Evolutionary conservation across 352 stramenopile species (phyloP).

Genomic region (Phytophthora ohioensis): DNA sequence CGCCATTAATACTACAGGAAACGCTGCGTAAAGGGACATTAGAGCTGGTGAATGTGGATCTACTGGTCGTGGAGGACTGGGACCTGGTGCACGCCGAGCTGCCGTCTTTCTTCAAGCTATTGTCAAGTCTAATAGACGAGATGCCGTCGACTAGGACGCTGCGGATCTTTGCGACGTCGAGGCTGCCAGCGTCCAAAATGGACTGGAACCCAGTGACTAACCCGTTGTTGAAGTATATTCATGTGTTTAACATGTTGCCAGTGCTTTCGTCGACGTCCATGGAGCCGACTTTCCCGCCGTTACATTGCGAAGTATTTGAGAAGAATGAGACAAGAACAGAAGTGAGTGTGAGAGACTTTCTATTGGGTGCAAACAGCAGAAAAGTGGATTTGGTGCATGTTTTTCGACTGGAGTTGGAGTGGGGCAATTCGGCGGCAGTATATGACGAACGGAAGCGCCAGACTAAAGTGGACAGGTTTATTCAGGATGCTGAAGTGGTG

Average conservation of each 20-base stretch:
- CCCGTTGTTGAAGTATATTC: constrained; percentile 67
- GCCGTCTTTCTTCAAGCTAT: constrained; percentile 66
- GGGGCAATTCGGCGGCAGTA: constrained; percentile 75
- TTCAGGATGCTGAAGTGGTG: constrained; percentile 70
- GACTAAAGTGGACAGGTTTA: constrained; percentile 76
- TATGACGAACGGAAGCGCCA: constrained; percentile 83
- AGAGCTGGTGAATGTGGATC: constrained; percentile 36
- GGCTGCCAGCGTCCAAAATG: constrained; percentile 59
- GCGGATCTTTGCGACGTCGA: constrained; percentile 71
- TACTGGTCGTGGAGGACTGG: constrained; percentile 72
- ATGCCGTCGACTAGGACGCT: constrained; percentile 16
- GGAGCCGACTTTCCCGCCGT: constrained; percentile 42
- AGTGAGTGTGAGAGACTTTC: constrained; percentile 62
- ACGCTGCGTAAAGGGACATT: constrained; percentile 46
- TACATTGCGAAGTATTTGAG: constrained; percentile 68
- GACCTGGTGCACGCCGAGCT: constrained; percentile 71
- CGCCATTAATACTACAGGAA: constrained; percentile 55
- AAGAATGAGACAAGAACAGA: background rate
- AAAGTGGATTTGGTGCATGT: constrained; percentile 72
- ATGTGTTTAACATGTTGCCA: constrained; percentile 71
- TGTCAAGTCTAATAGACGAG: constrained; percentile 28
- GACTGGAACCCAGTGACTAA: constrained; percentile 55
- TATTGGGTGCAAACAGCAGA: constrained; percentile 75
- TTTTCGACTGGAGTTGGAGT: constrained; percentile 68
- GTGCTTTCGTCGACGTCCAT: constrained; percentile 38